A percentile compares a stretch with the other conserved stretches of the same genome.
phyloP scores from a whole-genome alignment of 2,329 filamentous ascomycete species.

The Pseudogymnoascus sp. region DNA sequence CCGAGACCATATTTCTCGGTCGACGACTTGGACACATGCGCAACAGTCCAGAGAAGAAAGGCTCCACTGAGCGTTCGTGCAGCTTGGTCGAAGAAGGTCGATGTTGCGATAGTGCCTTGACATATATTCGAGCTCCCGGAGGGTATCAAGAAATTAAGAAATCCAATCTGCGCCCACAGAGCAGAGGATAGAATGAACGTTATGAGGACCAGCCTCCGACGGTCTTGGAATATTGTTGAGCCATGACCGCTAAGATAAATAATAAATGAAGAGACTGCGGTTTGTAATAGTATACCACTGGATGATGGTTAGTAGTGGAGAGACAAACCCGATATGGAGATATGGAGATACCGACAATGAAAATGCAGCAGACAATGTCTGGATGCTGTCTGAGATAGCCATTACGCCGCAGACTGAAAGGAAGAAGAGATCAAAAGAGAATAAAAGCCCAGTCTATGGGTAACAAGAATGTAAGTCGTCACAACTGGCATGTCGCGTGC shows the following conservation, averaged over 20 bases:
- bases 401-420: constrained; percentile 20
- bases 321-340: neutral
- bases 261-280: constrained; percentile 25
- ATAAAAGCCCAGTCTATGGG: constrained; percentile 28
- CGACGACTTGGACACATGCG: constrained; percentile 23
- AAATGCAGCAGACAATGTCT: constrained; percentile 28
- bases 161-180: constrained; percentile 25
- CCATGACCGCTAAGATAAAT: constrained; percentile 26
- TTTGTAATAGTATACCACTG: constrained; percentile 29
- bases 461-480: constrained; percentile 13
- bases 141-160: constrained; percentile 25
- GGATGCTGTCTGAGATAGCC: constrained; percentile 25
- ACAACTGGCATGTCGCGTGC: constrained; percentile 17
- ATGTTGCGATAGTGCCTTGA: constrained; percentile 24
- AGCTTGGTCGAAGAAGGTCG: constrained; percentile 27
- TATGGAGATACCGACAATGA: constrained; percentile 24
- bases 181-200: constrained; percentile 28
- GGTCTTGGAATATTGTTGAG: constrained; percentile 26
- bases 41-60: constrained; percentile 28
- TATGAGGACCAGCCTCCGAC: constrained; percentile 32
- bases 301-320: constrained; percentile 14
- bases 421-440: constrained; percentile 19
- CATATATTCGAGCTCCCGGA: constrained; percentile 19
- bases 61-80: constrained; percentile 26
- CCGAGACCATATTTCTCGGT: constrained; percentile 23